Evolutionary conservation across 2,329 filamentous ascomycete species (phyloP).

Genomic region (Xylogone sp.): DNA sequence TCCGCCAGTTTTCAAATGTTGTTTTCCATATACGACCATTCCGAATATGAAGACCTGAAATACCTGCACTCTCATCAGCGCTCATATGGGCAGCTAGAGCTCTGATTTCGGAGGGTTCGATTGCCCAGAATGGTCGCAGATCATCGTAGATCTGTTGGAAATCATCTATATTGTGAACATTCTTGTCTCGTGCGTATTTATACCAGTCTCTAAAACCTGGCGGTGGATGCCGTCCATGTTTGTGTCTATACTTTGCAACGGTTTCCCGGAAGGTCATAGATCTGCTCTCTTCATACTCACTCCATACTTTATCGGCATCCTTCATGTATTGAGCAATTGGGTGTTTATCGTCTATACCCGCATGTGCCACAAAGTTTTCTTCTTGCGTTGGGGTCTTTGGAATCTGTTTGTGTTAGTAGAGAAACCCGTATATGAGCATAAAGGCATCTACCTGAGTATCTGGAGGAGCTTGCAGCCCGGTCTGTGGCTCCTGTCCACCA

Average conservation of each 20-base stretch:
- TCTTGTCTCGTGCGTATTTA: conserved; percentile 44
- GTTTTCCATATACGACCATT: conserved; percentile 29
- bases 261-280: conserved; percentile 47
- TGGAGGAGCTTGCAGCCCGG: conserved; percentile 7
- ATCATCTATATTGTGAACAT: conserved; percentile 57
- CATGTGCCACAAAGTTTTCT: conserved; percentile 19
- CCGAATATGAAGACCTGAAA: conserved; percentile 26
- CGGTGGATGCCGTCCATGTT: conserved; percentile 57
- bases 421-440: too few relatives aligned
- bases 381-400: conserved; percentile 21
- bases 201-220: conserved; percentile 62
- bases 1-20: conserved; percentile 34
- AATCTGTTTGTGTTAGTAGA: conserved; percentile 9
- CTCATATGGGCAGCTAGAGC: conserved; percentile 39
- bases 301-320: conserved; percentile 26
- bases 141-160: conserved; percentile 64
- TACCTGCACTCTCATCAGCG: conserved; percentile 13
- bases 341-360: conserved; percentile 23
- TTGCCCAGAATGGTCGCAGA: conserved; percentile 55
- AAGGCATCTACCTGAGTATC: conserved; percentile 13
- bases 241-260: conserved; percentile 50
- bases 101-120: conserved; percentile 29
- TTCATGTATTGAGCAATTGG: conserved; percentile 28
- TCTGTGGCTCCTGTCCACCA: conserved; percentile 2
- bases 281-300: conserved; percentile 25